Evolutionary conservation across 441 rosid genomes (phyloP), one percentile per base, ranked within the genome.

Genomic region (Viola pubescens): DNA sequence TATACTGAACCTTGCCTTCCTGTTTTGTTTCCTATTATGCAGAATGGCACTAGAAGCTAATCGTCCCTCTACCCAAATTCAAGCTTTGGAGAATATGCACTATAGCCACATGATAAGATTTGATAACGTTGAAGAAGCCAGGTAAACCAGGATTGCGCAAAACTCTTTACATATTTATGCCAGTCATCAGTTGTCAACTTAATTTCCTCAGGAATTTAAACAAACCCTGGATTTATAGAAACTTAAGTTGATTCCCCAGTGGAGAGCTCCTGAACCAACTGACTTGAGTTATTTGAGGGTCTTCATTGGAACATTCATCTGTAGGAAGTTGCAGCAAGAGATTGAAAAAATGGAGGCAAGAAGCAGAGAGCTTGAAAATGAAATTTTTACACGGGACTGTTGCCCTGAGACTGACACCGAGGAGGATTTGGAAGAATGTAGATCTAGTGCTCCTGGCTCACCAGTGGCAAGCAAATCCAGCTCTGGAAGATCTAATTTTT

Each of bases 51-150:
- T 75, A 50, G 78, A 82, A 75, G 94, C 90, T 63, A 82, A 85
- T 39, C 84, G 81, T 69, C 84, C 84, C 52, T 71, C 82, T 11
- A 41, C 80, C 70, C 92, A 91, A 79, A 80, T 91, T 73, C 67
- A 83, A 65, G 98, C 98, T 47, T 73, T 94, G 53, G 97, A 94
- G 76, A 88, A 79, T 71, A 88, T 94, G 97, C 98, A 91, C 61
- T 94, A 94, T 63, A 85, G 89, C 82, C 81, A 88, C 77, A 88
- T 91, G 95, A 91, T 94, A 60, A 82, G 99, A 83, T 87, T 91
- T 85, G 88, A 84, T 75, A 76, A 94, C 74, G 71, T 76, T 70
- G 82, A 85, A 58, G 77, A 85, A 81, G 82, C 95, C 68, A 94
- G 95, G 99, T 91, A 79, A 73, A 54, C 50, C 26, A 65, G 54